phyloP scores from a whole-genome alignment of 2,329 filamentous ascomycete genomes.

The Chaetomium sp. region DNA sequence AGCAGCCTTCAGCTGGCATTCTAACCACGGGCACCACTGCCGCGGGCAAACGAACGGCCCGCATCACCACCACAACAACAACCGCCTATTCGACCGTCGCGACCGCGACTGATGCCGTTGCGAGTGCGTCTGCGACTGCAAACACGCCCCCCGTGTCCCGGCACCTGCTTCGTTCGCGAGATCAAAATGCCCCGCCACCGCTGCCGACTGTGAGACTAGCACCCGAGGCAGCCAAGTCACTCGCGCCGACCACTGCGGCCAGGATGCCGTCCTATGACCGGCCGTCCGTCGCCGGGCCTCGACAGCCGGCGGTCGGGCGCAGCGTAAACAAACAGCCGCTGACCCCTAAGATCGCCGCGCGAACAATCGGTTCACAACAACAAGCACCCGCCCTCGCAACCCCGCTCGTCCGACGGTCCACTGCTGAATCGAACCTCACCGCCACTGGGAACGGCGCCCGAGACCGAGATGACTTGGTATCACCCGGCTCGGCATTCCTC shows the following conservation, averaged over 20 bases:
- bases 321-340: slow-evolving; percentile 42
- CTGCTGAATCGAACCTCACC: slow-evolving; percentile 9
- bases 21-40: slow-evolving; percentile 23
- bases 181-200: slow-evolving; percentile 35
- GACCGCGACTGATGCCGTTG: slow-evolving; percentile 3
- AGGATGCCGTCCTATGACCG: slow-evolving; percentile 33
- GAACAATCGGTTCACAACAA: slow-evolving; percentile 22
- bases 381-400: slow-evolving; percentile 33
- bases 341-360: slow-evolving; percentile 49
- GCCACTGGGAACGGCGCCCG: slow-evolving; percentile 16
- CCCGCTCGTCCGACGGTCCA: slow-evolving; percentile 34
- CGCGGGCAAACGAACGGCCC: slow-evolving; percentile 18
- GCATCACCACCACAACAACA: slow-evolving; percentile 20
- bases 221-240: slow-evolving; percentile 13
- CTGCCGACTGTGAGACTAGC: slow-evolving; percentile 26
- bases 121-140: background rate
- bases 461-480: slow-evolving; percentile 44
- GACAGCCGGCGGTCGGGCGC: slow-evolving; percentile 59
- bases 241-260: slow-evolving; percentile 15
- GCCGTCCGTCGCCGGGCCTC: slow-evolving; percentile 37
- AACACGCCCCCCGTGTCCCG: slow-evolving; percentile 14
- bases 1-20: slow-evolving; percentile 23
- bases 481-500: slow-evolving; percentile 50
- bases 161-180: slow-evolving; percentile 25
- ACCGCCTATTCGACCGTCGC: slow-evolving; percentile 12